Conservation (phyloP, 1,139 yeast genomes). For the Candida anutae region DNA sequence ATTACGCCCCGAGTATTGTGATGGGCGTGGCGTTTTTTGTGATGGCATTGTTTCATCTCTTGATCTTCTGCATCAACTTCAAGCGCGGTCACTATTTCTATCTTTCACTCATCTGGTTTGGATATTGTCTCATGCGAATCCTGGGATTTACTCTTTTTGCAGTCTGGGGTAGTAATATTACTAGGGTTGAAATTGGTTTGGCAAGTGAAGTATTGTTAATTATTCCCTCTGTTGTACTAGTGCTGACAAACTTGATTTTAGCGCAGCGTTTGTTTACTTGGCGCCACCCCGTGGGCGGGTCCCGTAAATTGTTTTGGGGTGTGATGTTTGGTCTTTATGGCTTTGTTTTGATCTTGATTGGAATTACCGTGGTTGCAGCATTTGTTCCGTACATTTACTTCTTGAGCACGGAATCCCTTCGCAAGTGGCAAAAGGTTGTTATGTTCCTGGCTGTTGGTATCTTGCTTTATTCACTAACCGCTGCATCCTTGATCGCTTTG, state of each 20-base stretch:
- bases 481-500: constrained; percentile 27
- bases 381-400: constrained; percentile 27
- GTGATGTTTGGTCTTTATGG: constrained; percentile 25
- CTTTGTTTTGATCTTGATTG: constrained; percentile 23
- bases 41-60: constrained; percentile 18
- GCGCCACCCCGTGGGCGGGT: constrained; percentile 44
- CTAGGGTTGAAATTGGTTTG: constrained; percentile 20
- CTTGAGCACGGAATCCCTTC: constrained; percentile 15
- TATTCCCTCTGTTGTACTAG: constrained; percentile 25
- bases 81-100: constrained; percentile 31
- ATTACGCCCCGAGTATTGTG: constrained; percentile 23
- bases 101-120: constrained; percentile 24
- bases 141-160: constrained; percentile 26
- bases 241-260: constrained; percentile 30
- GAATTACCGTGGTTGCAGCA: constrained; percentile 26
- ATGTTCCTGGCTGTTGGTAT: constrained; percentile 24
- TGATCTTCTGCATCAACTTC: constrained; percentile 21
- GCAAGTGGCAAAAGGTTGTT: constrained; percentile 21
- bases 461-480: constrained; percentile 27
- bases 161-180: constrained; percentile 22
- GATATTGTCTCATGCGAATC: constrained; percentile 21
- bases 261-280: constrained; percentile 39
- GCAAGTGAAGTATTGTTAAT: constrained; percentile 27
- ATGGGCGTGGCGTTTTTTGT: constrained; percentile 24
- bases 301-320: constrained; percentile 27